These are phyloP conservation scores for Acacia crassicarpa DNA, from an alignment of 306 rosid genomes.

Conservation along the genomic window DNA sequence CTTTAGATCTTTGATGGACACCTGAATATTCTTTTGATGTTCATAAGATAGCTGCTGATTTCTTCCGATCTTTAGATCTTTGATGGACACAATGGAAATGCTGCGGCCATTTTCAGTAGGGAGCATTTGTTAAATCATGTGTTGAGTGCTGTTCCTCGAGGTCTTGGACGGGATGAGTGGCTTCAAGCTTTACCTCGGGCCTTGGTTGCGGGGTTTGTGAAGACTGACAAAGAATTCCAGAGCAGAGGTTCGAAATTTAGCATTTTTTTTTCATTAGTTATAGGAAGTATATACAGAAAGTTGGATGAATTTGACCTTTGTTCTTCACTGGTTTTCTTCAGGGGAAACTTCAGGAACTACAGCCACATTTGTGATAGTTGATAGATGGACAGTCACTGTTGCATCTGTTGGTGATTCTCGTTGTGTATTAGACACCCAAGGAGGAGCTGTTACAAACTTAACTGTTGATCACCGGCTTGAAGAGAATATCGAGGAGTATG, in stretches of 20 bases:
- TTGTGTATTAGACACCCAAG: slow-evolving; percentile 88
- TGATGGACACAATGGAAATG: slow-evolving; percentile 99
- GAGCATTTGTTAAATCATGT: slow-evolving; percentile 90
- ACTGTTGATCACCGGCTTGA: slow-evolving; percentile 97
- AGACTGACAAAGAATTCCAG: slow-evolving; percentile 96
- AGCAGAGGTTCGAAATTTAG: slow-evolving; percentile 59
- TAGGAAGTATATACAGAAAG: slow-evolving; percentile 39
- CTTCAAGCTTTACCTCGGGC: slow-evolving; percentile 95
- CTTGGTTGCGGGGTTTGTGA: slow-evolving; percentile 94
- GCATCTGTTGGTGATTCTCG: slow-evolving; percentile 99
- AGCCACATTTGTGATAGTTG: slow-evolving; percentile 89
- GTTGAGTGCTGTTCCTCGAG: slow-evolving; percentile 80
- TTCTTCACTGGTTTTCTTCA: slow-evolving; percentile 36
- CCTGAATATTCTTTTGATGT: slow-evolving; percentile 34
- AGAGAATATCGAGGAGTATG: slow-evolving; percentile 91
- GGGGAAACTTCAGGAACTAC: slow-evolving; percentile 99
- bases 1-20: slow-evolving; percentile 95
- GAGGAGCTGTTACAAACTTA: slow-evolving; percentile 74
- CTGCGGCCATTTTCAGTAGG: slow-evolving; percentile 82
- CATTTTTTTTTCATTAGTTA: neutral
- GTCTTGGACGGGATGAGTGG: slow-evolving; percentile 94
- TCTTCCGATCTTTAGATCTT: slow-evolving; percentile 62
- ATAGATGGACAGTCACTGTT: slow-evolving; percentile 98
- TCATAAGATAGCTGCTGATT: slow-evolving; percentile 25
- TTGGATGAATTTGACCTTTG: slow-evolving; percentile 30